phyloP scores from a whole-genome alignment of 257 asterid genomes.

The Solanum neorickii region DNA sequence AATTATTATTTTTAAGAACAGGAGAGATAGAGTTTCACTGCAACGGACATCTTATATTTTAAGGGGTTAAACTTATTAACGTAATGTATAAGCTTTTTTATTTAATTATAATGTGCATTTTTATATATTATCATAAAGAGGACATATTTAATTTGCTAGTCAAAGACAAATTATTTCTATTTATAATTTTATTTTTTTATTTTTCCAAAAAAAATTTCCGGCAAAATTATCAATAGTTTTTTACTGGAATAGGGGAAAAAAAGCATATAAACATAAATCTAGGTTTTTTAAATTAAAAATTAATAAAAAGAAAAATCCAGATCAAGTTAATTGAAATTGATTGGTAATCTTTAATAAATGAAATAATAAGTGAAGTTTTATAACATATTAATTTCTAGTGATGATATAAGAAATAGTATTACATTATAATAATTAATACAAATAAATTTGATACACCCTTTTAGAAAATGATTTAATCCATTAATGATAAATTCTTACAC shows the following conservation, averaged over 20 bases:
- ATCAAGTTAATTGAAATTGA: neutral
- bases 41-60: no score
- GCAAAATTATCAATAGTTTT: neutral
- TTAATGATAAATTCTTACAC: no score
- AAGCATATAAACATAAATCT: neutral
- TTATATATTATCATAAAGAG: no score
- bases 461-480: neutral
- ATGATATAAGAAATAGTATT: neutral
- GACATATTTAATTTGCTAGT: neutral
- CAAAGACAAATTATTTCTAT: neutral
- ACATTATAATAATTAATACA: neutral
- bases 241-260: neutral
- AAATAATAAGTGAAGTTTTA: neutral
- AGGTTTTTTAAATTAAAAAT: neutral
- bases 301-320: neutral
- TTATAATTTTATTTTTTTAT: neutral
- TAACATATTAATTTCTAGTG: neutral
- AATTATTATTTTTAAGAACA: neutral
- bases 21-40: neutral
- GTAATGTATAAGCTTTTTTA: neutral
- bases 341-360: neutral
- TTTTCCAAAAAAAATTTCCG: no score
- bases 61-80: no score
- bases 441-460: neutral
- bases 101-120: no score